phyloP scores from a whole-genome alignment of 2,329 filamentous ascomycete genomes.

The Ophiocordyceps camponoti-rufipedis region DNA sequence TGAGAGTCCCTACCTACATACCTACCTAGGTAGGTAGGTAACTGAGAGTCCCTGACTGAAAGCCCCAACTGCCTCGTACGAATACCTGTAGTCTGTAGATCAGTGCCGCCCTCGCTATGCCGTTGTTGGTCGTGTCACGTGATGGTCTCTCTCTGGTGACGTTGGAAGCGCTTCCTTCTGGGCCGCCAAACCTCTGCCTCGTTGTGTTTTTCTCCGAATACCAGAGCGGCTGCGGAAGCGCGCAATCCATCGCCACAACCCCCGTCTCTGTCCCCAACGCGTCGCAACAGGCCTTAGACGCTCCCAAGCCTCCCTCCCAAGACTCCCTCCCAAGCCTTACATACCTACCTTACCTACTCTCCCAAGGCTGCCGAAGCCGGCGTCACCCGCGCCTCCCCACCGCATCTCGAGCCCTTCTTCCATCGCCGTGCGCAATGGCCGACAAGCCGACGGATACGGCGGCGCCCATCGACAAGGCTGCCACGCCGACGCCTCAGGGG shows the following conservation, averaged over 20 bases:
- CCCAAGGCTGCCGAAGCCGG: slow-evolving; percentile 4
- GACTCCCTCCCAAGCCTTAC: no score
- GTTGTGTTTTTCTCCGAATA: slow-evolving; percentile 12
- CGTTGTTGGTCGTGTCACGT: slow-evolving; percentile 10
- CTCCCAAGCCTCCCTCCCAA: background rate
- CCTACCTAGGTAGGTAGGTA: no score
- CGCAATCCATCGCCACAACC: slow-evolving; percentile 11
- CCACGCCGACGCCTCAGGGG: background rate
- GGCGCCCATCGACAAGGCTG: background rate
- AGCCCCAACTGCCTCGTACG: no score
- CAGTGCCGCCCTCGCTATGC: no score
- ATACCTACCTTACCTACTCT: no score
- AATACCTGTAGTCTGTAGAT: no score
- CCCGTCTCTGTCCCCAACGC: slow-evolving; percentile 5
- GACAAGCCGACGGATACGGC: slow-evolving; percentile 11
- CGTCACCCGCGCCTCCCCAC: background rate
- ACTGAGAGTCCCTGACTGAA: no score
- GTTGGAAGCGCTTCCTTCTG: slow-evolving; percentile 15
- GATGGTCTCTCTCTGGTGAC: slow-evolving; percentile 13
- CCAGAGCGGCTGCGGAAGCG: slow-evolving; percentile 12
- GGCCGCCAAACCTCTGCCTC: slow-evolving; percentile 9
- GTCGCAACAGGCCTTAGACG: background rate
- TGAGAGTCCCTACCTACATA: no score
- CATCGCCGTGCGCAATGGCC: slow-evolving; percentile 16
- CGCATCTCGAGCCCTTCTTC: slow-evolving; percentile 5